A percentile compares a stretch with the other conserved stretches of the same genome.
Evolutionary conservation across 495 filamentous ascomycete genomes (phyloP).

Genomic region (Aspergillus conjunctus): DNA sequence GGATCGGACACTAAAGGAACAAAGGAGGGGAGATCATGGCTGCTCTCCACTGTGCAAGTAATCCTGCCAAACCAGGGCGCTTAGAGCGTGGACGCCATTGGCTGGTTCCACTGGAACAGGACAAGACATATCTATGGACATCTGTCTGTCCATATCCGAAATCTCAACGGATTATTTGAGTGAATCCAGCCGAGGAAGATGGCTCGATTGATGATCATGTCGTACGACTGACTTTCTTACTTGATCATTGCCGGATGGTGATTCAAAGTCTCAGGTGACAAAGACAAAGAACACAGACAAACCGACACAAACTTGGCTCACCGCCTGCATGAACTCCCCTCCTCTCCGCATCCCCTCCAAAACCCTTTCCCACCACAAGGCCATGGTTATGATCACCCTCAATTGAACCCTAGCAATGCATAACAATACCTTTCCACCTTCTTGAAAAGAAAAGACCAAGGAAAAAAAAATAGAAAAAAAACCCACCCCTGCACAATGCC

Average conservation of each 20-base stretch:
- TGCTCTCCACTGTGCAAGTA: slow-evolving; percentile 2
- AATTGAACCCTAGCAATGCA: not conserved
- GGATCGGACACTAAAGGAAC: slow-evolving; percentile 21
- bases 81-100: slow-evolving; percentile 9
- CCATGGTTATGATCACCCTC: not conserved
- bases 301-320: not conserved
- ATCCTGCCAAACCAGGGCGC: slow-evolving; percentile 12
- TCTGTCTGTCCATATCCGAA: no score
- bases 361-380: not conserved
- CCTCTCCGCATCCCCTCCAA: not conserved
- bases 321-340: slow-evolving; percentile 3
- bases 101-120: not conserved
- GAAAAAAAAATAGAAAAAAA: not conserved
- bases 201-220: no score
- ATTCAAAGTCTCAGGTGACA: not conserved
- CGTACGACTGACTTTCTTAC: no score
- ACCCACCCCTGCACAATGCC: slow-evolving; percentile 39
- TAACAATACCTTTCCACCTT: not conserved
- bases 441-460: not conserved
- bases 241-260: not conserved
- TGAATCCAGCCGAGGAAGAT: no score
- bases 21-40: slow-evolving; percentile 13
- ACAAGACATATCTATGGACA: not conserved
- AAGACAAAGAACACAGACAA: not conserved
- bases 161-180: no score